These are phyloP conservation scores for Suillus americanus DNA, from an alignment of 768 basidiomycete genomes.

Conservation along the genomic window DNA sequence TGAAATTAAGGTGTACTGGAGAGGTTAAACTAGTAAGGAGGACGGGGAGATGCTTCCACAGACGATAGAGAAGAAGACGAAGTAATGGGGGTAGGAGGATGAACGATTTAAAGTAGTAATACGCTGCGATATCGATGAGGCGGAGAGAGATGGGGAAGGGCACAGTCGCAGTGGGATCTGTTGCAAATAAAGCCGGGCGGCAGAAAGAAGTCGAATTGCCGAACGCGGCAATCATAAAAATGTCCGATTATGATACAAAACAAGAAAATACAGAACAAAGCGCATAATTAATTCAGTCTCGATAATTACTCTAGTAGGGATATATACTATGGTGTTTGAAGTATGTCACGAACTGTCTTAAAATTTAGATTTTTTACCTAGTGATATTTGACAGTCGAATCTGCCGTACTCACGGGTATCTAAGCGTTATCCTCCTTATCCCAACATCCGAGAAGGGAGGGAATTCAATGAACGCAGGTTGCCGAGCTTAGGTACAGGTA, in stretches of 20 bases:
- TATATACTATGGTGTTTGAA: background rate
- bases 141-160: constrained; percentile 28
- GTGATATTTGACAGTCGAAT: background rate
- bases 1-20: constrained; percentile 25
- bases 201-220: constrained; percentile 37
- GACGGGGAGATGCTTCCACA: background rate
- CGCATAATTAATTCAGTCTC: background rate
- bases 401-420: background rate
- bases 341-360: background rate
- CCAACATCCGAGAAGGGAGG: constrained; percentile 1
- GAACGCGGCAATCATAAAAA: constrained; percentile 36
- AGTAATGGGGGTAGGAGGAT: background rate
- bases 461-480: constrained; percentile 2
- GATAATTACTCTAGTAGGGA: background rate
- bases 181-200: constrained; percentile 41
- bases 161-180: constrained; percentile 36
- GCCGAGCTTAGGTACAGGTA: constrained; percentile 7
- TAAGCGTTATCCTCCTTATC: constrained; percentile 1
- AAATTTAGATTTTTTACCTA: too few relatives aligned
- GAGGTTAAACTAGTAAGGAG: constrained; percentile 11
- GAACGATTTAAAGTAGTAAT: constrained; percentile 13
- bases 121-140: constrained; percentile 29
- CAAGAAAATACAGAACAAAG: constrained; percentile 10
- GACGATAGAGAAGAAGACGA: background rate
- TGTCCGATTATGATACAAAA: constrained; percentile 30